These are phyloP conservation scores for Rubus parviflorus DNA, from an alignment of 306 rosid species.

Conservation along the genomic window DNA sequence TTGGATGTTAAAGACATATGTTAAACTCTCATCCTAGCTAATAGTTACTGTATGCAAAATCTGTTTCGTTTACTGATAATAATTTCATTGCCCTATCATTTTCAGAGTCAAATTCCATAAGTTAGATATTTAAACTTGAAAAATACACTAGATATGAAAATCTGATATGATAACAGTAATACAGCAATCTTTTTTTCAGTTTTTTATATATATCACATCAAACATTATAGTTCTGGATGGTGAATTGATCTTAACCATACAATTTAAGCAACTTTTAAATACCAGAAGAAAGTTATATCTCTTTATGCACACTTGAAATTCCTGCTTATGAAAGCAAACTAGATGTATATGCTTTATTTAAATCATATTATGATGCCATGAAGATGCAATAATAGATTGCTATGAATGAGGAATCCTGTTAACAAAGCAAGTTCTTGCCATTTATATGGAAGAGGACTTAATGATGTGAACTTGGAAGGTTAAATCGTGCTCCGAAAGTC, in stretches of 20 bases:
- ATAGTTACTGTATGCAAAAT: too few species aligned
- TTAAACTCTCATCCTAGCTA: neutral
- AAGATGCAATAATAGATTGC: conserved; percentile 28
- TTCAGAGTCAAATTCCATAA: neutral
- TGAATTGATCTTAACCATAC: conserved; percentile 2
- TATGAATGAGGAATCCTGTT: conserved; percentile 23
- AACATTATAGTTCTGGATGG: neutral
- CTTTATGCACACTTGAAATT: conserved; percentile 32
- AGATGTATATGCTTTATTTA: conserved; percentile 29
- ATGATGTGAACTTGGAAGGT: conserved; percentile 32
- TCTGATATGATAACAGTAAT: neutral
- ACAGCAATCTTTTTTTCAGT: neutral
- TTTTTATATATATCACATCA: neutral
- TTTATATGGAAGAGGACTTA: conserved; percentile 17
- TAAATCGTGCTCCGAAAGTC: conserved; percentile 27
- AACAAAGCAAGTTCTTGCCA: conserved; percentile 26
- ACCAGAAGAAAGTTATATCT: neutral
- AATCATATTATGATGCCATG: conserved; percentile 35
- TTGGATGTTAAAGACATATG: neutral
- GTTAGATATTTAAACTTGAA: neutral
- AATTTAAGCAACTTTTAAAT: neutral
- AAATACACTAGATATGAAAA: neutral
- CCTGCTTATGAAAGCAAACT: conserved; percentile 43
- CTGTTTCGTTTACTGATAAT: neutral
- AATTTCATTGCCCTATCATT: neutral